Percentiles rank a stretch among this genome's conserved stretches.
Conservation (phyloP, 1,284 basidiomycete species). For the Apiotrichum akiyoshidainum region DNA sequence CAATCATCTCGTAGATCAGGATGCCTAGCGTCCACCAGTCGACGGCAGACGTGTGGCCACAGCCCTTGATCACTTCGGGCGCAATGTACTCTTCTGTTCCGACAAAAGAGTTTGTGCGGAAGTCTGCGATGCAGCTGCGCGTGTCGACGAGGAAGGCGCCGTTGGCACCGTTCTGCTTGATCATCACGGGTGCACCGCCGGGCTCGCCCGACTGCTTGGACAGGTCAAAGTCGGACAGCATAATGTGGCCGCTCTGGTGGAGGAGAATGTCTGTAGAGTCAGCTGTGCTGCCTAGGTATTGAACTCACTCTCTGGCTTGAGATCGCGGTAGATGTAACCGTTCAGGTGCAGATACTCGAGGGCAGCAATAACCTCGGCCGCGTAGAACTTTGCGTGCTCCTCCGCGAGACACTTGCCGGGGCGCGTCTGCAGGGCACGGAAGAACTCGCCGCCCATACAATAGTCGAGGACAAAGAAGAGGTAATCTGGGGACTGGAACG, state of each 20-base stretch:
- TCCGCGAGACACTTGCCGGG: constrained; percentile 95
- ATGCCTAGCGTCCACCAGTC: constrained; percentile 99
- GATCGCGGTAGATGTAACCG: constrained; percentile 98
- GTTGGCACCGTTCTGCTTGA: constrained; percentile 81
- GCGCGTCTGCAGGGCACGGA: constrained; percentile 89
- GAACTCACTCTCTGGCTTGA: constrained; percentile 95
- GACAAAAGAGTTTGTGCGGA: constrained; percentile 97
- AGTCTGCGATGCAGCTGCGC: constrained; percentile 93
- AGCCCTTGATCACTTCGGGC: constrained; percentile 95
- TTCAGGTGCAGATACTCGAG: constrained; percentile 98
- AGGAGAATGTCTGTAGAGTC: constrained; percentile 78
- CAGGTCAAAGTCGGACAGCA: constrained; percentile 98
- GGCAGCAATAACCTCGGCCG: constrained; percentile 96
- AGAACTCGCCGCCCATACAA: constrained; percentile 99
- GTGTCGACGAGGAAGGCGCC: constrained; percentile 85
- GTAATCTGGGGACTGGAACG: constrained; percentile 95
- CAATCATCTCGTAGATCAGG: constrained; percentile 99
- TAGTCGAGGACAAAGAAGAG: constrained; percentile 98
- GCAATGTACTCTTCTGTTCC: constrained; percentile 99
- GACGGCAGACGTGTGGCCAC: constrained; percentile 95
- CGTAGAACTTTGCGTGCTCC: constrained; percentile 95
- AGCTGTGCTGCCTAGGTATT: background rate
- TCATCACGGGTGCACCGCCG: constrained; percentile 81
- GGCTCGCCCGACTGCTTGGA: constrained; percentile 89
- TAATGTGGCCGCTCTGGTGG: constrained; percentile 97